Base-by-base conservation (phyloP, 2,329 filamentous ascomycete species). In the Colletotrichum tamarilloi region DNA sequence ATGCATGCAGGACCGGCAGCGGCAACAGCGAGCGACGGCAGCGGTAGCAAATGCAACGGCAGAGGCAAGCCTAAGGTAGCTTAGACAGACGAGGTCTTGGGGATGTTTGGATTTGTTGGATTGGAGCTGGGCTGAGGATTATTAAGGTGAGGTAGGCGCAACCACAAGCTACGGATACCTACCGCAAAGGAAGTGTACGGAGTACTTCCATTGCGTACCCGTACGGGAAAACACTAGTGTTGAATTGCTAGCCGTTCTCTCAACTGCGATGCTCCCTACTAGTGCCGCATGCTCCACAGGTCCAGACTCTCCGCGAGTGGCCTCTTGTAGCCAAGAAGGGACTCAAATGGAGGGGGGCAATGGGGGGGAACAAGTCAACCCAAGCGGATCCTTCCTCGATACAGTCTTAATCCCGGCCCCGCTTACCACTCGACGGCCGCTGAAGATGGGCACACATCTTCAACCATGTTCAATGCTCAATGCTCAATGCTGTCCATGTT, bases 381-480 rank as follows among this genome's bases (percentile, higher is more conserved):
- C 55, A 56, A 49, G 70, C 70, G 70, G 70, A 70, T 73, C 70
- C 59, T 35, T 73, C 62, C 70, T 73, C 55, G 60, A 73, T 65
- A 53, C 46, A 73, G 70, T 56, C 55, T 73, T 73, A 73, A 73
- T 70, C 67, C 70, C 60, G 70, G 70, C 49, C 32, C 60, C 66
- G 60, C 60, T 22, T 46, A 42, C 67, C 35, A 68, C 55, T 68
- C 42, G 57, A 19, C 46, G 49, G 26, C 49, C 58, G 58, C 69
- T 68, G 58, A 63, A 59, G 69, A 72, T 46, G 35, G 38, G 42
- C 24, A 60, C 14, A 12, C 14, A 12, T 19, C 38, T 42, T 42
- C 38, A 42, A 42, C 16, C 38, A 42, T 19, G 38, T 42, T 42
- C 32, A 35, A 35, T 35, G 32, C 38, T 42, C 38, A 42, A 42